Base-by-base conservation (phyloP, 345 rosid species). In the Lepidium aucheri region DNA sequence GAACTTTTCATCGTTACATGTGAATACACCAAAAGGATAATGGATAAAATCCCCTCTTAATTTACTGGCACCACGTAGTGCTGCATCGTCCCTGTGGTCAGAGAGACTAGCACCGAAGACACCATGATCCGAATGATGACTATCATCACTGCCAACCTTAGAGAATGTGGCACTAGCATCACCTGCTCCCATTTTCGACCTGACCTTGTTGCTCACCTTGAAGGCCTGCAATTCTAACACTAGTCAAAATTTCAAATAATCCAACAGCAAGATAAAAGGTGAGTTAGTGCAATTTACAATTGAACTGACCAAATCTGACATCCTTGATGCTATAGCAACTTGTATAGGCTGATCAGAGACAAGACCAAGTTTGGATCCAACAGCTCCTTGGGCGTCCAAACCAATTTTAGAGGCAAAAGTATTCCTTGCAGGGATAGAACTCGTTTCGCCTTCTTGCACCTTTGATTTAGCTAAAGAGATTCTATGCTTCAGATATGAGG, bases 271-370 rank as follows among this genome's bases (percentile, higher is more conserved):
- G 36, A 63, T 40, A 72, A 61, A 67, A 66, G 36, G 59, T 28
- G 15, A 24, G 47, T 40, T 68, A 12, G 32, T 14, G 26, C 40
- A 50, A 76, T 65, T 38, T 13, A 15, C 11, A 20, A 62, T 12
- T 26, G 73, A 42, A 80, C 90, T 83, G 68, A 88, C 97, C 89
- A 91, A 79, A 77, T 82, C 81, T 18, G 97, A 81, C 72, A 91
- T 77, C 73, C 84, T 88, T 11, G 94, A 88, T 9, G 96, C 91
- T 74, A 91, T 76, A 39, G 94, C 87, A 52, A 69, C 72, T 81
- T 88, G 96, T 64, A 88, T 69, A 74, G 97, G 94, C 77, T 91
- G 94, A 68, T 85, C 86, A 77, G 91, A 64, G 65, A 83, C 82
- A 64, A 86, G 88, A 38, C 96, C 96, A 62, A 88, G 94, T 75